A percentile compares a stretch with the other conserved stretches of the same genome.
Conservation (phyloP, 2,329 filamentous ascomycete species). For the Fulvia fulva region DNA sequence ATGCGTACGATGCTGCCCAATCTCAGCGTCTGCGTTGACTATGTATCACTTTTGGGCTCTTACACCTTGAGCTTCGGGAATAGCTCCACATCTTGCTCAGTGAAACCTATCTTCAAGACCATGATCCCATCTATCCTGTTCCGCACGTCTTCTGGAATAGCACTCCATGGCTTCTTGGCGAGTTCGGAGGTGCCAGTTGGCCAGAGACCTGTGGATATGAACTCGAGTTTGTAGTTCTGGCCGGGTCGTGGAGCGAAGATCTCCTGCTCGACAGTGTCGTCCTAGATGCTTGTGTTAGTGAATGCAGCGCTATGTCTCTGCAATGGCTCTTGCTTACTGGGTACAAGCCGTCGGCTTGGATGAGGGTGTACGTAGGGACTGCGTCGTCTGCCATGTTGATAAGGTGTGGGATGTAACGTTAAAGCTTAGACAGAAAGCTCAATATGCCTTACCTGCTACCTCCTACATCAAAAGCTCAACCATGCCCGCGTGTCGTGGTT, state of each 20-base stretch:
- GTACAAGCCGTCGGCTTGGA: conserved; percentile 31
- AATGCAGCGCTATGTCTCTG: neutral
- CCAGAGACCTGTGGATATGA: conserved; percentile 22
- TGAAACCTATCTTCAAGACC: conserved; percentile 30
- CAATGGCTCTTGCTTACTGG: conserved; percentile 9
- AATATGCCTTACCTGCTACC: neutral
- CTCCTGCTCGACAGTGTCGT: conserved; percentile 24
- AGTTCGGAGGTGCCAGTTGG: conserved; percentile 21
- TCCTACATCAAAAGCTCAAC: neutral
- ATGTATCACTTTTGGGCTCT: conserved; percentile 2
- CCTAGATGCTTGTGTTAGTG: conserved; percentile 10
- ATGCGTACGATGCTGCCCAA: conserved; percentile 28
- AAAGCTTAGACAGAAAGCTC: neutral
- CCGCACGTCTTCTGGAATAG: conserved; percentile 27
- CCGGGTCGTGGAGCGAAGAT: conserved; percentile 26
- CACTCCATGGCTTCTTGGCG: conserved; percentile 25
- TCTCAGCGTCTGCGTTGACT: neutral
- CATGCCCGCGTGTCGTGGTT: neutral
- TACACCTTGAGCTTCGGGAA: conserved; percentile 33
- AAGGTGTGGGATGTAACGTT: neutral
- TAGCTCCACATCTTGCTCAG: conserved; percentile 24
- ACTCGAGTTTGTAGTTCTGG: conserved; percentile 27
- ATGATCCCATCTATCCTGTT: conserved; percentile 28
- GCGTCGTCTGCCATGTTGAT: neutral
- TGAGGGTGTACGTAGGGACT: conserved; percentile 29